Percentiles rank a stretch among this genome's conserved stretches.
phyloP scores from a whole-genome alignment of 331 rosid species.

The Rhamnella rubrinervis region DNA sequence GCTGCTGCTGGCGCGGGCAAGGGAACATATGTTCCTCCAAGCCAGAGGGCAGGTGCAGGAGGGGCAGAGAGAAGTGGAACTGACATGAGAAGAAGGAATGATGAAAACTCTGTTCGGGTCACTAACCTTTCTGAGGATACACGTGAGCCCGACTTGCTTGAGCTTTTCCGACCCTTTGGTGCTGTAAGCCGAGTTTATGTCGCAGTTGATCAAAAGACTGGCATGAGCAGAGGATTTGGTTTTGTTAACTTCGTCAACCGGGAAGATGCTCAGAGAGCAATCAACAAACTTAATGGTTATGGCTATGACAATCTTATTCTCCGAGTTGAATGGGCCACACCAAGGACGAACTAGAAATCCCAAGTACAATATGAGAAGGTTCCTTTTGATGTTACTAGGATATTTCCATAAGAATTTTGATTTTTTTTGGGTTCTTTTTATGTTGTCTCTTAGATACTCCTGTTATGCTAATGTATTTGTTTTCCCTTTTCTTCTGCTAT shows the following conservation, averaged over 20 bases:
- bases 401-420: conserved; percentile 10
- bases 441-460: neutral
- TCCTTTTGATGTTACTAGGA: neutral
- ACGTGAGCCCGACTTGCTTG: conserved; percentile 84
- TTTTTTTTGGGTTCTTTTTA: neutral
- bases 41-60: conserved; percentile 55
- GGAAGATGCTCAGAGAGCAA: conserved; percentile 95
- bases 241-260: conserved; percentile 92
- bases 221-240: conserved; percentile 94
- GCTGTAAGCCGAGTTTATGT: conserved; percentile 88
- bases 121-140: conserved; percentile 98
- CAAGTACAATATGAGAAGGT: too few relatives aligned
- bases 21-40: conserved; percentile 83
- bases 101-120: conserved; percentile 94
- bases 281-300: conserved; percentile 93
- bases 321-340: conserved; percentile 99
- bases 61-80: conserved; percentile 65
- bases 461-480: neutral
- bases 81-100: conserved; percentile 93
- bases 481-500: neutral
- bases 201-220: conserved; percentile 85
- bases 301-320: conserved; percentile 98
- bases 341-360: conserved; percentile 60
- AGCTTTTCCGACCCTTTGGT: conserved; percentile 95
- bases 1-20: conserved; percentile 49